Base-by-base conservation (phyloP, 2,329 filamentous ascomycete genomes). In the Ceratocystiopsis minuta region DNA sequence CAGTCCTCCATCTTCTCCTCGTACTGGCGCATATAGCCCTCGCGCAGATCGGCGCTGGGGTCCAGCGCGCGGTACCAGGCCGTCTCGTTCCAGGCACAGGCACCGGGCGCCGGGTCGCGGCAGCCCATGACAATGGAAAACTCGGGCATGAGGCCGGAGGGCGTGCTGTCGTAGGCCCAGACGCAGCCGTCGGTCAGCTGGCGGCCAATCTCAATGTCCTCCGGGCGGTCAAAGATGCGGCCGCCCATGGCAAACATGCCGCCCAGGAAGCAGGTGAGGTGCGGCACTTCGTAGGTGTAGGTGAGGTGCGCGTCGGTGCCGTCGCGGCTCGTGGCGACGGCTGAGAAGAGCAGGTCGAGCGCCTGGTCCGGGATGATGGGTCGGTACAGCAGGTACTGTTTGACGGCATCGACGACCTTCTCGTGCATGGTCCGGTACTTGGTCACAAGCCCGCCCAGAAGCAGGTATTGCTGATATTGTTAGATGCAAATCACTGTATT, bases 361-460 rank as follows among this genome's bases (percentile, higher is more conserved):
- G 72, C 64, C 7, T 68, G 63, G 28, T 72, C 69, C 7, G 75
- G 70, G 16, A 75, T 70, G 73, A 90, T 80, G 1, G 86, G 85
- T 6, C 79, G 71, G 59, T 75, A 93, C 44, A 93, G 72, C 11
- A 93, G 66, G 56, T 81, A 70, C 48, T 84, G 68, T 49, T 80
- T 80, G 33, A 79, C 72, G 0, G 75, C 75, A 6, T 78, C 71
- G 28, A 78, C 70, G 4, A 75, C 70, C 43, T 71, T 72, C 44
- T 78, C 66, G 54, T 92, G 85, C 59, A 93, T 70, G 16, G 68
- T 69, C 46, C 68, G 65, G 57, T 92, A 92, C 54, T 85, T 81
- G 28, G 68, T 61, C 47, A 78, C 73, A 2, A 76, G 65, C 1
- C 85, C 86, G 44, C 83, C 82, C 2, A 93, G 70, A 6, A 93